Evolutionary conservation across 164 flowering plant genomes (phyloP), one percentile per base, ranked within the genome.

Genomic region (Stephania japonica): DNA sequence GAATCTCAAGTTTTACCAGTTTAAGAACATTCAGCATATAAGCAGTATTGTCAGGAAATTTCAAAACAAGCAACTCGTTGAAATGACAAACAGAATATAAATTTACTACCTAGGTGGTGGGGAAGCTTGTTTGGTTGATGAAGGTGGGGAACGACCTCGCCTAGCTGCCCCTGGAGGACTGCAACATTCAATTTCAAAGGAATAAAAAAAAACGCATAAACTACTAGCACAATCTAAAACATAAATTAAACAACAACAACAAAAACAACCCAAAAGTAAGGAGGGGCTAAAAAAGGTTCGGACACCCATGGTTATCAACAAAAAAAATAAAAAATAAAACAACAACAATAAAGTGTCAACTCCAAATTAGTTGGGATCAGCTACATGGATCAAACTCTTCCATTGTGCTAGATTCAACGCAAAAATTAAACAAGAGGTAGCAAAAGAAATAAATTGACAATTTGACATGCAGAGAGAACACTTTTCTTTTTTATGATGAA

Each of bases 101-200:
- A 7, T 53, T 59, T 76, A 92, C 97, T 92, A 92, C 97, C 93
- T 85, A 7, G 91, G 89, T 18, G 90, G 88, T 12, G 97, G 90
- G 65, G 94, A 83, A 66, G 84, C 70, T 69, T 79, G 84, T 75
- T 86, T 87, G 65, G 89, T 59, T 41, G 68, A 86, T 18, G 89
- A 88, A 27, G 86, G 87, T 19, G 96, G 91, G 16, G 92, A 86
- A 9, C 89, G 96, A 64, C 88, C 89, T 76, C 93, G 84, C 79
- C 75, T 85, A 10, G 82, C 83, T 65, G 71, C 84, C 56, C 75
- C 89, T 42, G 78, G 74, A 77, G 91, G 83, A 74, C 93, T 87
- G 83, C 23, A 47, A 25, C 38, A 5, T 21, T 32, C 38, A 70
- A 50, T n/a, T 18, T 21, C 67, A 70, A 50, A 65, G 13, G 13